A percentile compares a stretch with the other conserved stretches of the same genome.
Conservation (phyloP, 495 filamentous ascomycete genomes). For the Trichocladium antarcticum region DNA sequence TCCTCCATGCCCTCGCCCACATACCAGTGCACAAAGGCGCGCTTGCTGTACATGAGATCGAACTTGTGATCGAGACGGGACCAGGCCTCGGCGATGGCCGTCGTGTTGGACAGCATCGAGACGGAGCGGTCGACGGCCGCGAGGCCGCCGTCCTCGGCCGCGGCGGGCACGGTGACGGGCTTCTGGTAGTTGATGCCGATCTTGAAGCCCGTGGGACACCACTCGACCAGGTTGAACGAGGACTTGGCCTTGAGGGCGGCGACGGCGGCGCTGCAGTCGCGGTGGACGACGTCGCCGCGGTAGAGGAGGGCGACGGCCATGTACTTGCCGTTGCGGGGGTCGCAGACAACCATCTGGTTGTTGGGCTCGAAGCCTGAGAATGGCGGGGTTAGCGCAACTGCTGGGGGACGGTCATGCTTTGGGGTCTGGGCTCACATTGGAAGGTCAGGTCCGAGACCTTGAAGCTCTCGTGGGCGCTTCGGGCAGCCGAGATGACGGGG, state of each 20-base stretch:
- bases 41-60: slow-evolving; percentile 94
- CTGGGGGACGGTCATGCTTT: not conserved
- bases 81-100: slow-evolving; percentile 86
- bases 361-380: slow-evolving; percentile 69
- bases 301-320: slow-evolving; percentile 88
- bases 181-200: slow-evolving; percentile 90
- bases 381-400: not conserved
- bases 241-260: slow-evolving; percentile 74
- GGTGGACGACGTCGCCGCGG: slow-evolving; percentile 80
- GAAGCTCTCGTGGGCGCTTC: slow-evolving; percentile 84
- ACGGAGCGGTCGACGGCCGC: slow-evolving; percentile 78
- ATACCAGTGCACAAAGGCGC: slow-evolving; percentile 92
- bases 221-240: slow-evolving; percentile 87
- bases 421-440: slow-evolving; percentile 51
- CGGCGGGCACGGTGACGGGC: slow-evolving; percentile 64
- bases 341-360: slow-evolving; percentile 95
- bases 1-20: slow-evolving; percentile 96
- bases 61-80: slow-evolving; percentile 83
- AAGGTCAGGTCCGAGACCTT: slow-evolving; percentile 79
- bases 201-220: slow-evolving; percentile 96
- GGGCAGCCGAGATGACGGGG: slow-evolving; percentile 69
- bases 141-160: slow-evolving; percentile 51
- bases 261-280: slow-evolving; percentile 70
- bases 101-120: slow-evolving; percentile 87
- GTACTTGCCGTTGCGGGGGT: slow-evolving; percentile 86